Evolutionary conservation across 257 asterid species (phyloP).

Genomic region (Gentiana dahurica): DNA sequence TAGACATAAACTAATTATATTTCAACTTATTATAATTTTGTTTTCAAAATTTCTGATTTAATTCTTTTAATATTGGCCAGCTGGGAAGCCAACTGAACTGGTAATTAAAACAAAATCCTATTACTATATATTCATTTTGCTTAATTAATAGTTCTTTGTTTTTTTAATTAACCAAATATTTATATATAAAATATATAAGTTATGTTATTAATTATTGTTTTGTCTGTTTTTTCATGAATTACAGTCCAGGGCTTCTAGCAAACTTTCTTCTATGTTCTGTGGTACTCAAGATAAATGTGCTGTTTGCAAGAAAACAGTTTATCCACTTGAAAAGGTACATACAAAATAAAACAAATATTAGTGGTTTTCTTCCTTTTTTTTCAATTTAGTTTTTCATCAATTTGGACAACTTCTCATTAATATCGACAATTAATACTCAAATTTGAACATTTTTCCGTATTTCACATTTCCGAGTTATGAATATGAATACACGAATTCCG

Average conservation of each 20-base stretch:
- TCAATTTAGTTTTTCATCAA: not conserved
- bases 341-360: no score
- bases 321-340: conserved; percentile 37
- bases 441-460: no score
- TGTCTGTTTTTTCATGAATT: conserved; percentile 2
- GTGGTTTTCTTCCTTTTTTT: not conserved
- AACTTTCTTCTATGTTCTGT: conserved; percentile 30
- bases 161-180: not conserved
- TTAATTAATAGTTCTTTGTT: not conserved
- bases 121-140: no score
- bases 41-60: not conserved
- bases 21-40: not conserved
- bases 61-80: conserved; percentile 9
- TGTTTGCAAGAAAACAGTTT: conserved; percentile 31
- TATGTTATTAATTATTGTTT: no score
- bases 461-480: no score
- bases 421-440: no score
- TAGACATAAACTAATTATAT: not conserved
- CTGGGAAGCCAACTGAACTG: conserved; percentile 18
- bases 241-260: conserved; percentile 32
- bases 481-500: no score
- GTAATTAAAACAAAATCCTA: conserved; percentile 4
- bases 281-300: conserved; percentile 43
- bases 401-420: no score
- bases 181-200: not conserved